A percentile compares a stretch with the other conserved stretches of the same genome.
These are phyloP conservation scores for Apiospora malaysiana DNA, from an alignment of 2,329 filamentous ascomycete species.

Conservation along the genomic window DNA sequence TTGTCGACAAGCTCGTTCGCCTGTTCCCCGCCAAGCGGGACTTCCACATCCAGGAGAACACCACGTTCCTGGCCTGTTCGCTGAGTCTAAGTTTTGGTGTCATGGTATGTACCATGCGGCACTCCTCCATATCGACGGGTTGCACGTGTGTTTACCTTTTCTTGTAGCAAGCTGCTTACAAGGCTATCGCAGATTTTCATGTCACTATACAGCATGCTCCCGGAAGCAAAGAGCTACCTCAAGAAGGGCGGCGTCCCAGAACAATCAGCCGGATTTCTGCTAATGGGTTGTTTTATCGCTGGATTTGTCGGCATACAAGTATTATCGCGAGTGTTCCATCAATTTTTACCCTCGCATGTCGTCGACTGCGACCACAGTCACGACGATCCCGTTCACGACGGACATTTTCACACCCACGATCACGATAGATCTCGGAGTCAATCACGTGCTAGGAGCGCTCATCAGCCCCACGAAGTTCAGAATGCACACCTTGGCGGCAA, in stretches of 20 bases:
- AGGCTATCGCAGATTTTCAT: slow-evolving; percentile 75
- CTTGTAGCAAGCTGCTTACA: background rate
- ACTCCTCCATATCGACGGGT: slow-evolving; percentile 18
- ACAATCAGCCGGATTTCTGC: slow-evolving; percentile 68
- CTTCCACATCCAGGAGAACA: slow-evolving; percentile 90
- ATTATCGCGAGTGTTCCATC: slow-evolving; percentile 74
- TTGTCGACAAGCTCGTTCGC: slow-evolving; percentile 78
- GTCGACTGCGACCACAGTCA: slow-evolving; percentile 82
- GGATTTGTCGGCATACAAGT: slow-evolving; percentile 80
- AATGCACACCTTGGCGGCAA: slow-evolving; percentile 25
- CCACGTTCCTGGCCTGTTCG: slow-evolving; percentile 84
- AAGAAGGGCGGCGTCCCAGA: slow-evolving; percentile 70
- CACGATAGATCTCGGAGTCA: slow-evolving; percentile 31
- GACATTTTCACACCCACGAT: slow-evolving; percentile 36
- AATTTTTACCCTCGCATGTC: slow-evolving; percentile 77
- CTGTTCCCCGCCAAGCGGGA: slow-evolving; percentile 73
- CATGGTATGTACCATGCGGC: slow-evolving; percentile 69
- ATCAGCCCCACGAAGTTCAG: slow-evolving; percentile 28
- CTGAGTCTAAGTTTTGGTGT: slow-evolving; percentile 94
- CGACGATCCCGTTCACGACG: slow-evolving; percentile 52
- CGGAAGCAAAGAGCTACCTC: slow-evolving; percentile 82
- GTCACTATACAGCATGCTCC: slow-evolving; percentile 90
- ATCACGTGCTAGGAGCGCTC: slow-evolving; percentile 32
- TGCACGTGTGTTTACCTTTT: background rate
- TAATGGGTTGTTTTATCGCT: slow-evolving; percentile 72